phyloP scores from a whole-genome alignment of 2,329 filamentous ascomycete genomes.

The Pestalotiopsis sp. region DNA sequence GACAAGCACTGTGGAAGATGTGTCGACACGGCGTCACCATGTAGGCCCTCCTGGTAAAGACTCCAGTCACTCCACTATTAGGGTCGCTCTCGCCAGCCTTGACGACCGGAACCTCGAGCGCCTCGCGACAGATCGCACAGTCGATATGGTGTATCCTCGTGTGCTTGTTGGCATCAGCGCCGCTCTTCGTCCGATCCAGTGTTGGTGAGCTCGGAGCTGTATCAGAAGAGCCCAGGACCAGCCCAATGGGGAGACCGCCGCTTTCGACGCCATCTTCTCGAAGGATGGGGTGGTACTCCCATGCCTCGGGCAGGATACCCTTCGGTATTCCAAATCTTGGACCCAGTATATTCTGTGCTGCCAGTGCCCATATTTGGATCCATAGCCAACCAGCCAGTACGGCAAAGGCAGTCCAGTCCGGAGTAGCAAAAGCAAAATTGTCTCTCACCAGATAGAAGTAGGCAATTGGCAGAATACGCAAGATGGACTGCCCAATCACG shows the following conservation, averaged over 20 bases:
- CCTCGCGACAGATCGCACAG: constrained; percentile 93
- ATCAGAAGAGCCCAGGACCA: constrained; percentile 53
- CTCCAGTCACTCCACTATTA: constrained; percentile 56
- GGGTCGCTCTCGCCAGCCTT: constrained; percentile 56
- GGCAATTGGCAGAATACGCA: constrained; percentile 77
- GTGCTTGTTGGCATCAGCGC: constrained; percentile 26
- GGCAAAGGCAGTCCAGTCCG: constrained; percentile 66
- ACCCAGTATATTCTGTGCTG: constrained; percentile 80
- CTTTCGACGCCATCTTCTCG: constrained; percentile 81
- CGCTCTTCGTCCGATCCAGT: constrained; percentile 32
- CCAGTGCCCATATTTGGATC: constrained; percentile 80
- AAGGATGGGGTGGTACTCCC: constrained; percentile 93
- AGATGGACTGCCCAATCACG: constrained; percentile 77
- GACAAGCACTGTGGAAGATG: constrained; percentile 88
- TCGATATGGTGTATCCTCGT: constrained; percentile 65
- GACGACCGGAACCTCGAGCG: constrained; percentile 85
- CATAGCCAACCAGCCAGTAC: constrained; percentile 78
- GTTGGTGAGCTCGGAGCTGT: constrained; percentile 30
- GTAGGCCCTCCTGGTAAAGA: constrained; percentile 80
- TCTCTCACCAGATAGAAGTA: constrained; percentile 81
- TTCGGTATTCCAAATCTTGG: constrained; percentile 82
- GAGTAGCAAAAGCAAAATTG: constrained; percentile 79
- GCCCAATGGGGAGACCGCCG: constrained; percentile 78
- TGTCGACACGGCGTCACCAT: constrained; percentile 98
- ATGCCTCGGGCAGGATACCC: constrained; percentile 71